These are phyloP conservation scores for Sclerotinia minor DNA, from an alignment of 2,329 filamentous ascomycete species.

Conservation along the genomic window DNA sequence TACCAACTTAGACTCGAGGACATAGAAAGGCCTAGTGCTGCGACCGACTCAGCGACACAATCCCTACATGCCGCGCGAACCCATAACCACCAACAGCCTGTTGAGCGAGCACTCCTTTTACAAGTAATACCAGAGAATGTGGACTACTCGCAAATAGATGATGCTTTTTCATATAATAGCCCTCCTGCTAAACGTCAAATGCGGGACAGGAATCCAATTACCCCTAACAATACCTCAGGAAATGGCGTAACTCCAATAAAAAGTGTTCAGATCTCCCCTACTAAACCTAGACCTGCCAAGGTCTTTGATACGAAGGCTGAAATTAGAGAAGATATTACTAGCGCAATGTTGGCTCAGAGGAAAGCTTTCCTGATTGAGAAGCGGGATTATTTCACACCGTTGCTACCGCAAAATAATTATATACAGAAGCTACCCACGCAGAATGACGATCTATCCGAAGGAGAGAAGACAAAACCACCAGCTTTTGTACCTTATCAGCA, in stretches of 20 bases:
- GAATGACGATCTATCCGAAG: constrained; percentile 31
- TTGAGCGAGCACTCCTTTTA: neutral
- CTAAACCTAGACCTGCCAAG: neutral
- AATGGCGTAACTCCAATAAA: neutral
- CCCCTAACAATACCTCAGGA: neutral
- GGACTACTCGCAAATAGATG: neutral
- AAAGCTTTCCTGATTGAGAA: constrained; percentile 42
- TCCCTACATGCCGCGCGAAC: neutral
- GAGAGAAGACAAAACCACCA: constrained; percentile 32
- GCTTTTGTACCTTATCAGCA: constrained; percentile 36
- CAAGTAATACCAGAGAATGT: neutral
- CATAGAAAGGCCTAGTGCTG: neutral
- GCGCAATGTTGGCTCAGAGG: constrained; percentile 37
- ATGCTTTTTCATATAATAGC: neutral
- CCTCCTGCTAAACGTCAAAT: constrained; percentile 5
- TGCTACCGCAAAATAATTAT: constrained; percentile 42
- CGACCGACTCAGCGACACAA: neutral
- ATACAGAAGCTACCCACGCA: constrained; percentile 40
- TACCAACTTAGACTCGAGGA: neutral
- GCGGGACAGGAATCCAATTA: neutral
- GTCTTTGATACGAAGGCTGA: neutral
- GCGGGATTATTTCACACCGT: constrained; percentile 41
- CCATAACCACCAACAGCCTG: neutral
- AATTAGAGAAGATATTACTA: constrained; percentile 39
- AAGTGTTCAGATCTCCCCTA: neutral